Conservation (phyloP, 2,329 filamentous ascomycete genomes). For the Scytalidium lignicola region DNA sequence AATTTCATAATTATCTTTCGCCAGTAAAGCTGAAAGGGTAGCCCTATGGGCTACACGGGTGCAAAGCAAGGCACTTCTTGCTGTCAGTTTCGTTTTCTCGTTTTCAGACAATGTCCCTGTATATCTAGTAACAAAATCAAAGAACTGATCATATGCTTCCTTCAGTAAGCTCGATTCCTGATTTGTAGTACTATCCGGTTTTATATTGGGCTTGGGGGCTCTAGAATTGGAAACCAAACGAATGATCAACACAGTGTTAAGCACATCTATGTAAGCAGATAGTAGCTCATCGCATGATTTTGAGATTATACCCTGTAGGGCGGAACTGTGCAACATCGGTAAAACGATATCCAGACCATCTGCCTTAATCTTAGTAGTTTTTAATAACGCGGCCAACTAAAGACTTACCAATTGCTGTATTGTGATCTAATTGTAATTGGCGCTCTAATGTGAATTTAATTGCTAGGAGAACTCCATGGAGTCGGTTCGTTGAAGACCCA, state of each 20-base stretch:
- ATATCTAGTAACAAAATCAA: neutral
- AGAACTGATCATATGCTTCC: neutral
- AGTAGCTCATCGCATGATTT: conserved; percentile 10
- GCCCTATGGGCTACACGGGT: neutral
- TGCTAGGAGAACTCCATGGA: conserved; percentile 55
- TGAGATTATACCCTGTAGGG: neutral
- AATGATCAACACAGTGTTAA: conserved; percentile 18
- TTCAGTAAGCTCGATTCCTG: neutral
- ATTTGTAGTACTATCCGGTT: neutral
- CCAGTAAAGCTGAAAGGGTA: neutral
- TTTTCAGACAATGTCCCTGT: neutral
- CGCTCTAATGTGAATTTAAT: conserved; percentile 53
- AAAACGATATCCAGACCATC: neutral
- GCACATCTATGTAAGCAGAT: conserved; percentile 29
- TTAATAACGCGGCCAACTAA: neutral
- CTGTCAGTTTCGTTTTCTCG: neutral
- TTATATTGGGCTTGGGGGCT: neutral
- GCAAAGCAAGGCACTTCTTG: neutral
- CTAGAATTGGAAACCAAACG: neutral
- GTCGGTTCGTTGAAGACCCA: conserved; percentile 40
- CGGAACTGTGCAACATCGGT: conserved; percentile 12
- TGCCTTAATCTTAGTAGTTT: neutral
- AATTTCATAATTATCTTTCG: neutral
- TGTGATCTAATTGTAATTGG: conserved; percentile 40
- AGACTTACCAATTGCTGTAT: conserved; percentile 37